phyloP scores from a whole-genome alignment of 768 basidiomycete species.

The Mrakia blollopis region DNA sequence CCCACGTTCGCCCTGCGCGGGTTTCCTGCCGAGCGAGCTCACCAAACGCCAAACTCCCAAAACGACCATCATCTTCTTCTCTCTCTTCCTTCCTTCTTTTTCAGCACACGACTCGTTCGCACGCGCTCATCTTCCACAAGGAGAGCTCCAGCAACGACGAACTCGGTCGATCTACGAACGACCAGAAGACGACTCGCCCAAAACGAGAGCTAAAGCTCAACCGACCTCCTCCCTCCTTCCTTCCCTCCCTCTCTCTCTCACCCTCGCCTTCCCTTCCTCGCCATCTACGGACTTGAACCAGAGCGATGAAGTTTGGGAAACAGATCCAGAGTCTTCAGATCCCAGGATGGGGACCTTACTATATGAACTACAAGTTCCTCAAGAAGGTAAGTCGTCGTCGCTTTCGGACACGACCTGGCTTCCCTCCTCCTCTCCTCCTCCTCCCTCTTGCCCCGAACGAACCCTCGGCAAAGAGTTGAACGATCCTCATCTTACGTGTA shows the following conservation, averaged over 20 bases:
- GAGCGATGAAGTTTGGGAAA: slow-evolving; percentile 76
- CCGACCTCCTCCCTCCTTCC: background rate
- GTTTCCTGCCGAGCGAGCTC: no score
- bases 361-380: slow-evolving; percentile 96
- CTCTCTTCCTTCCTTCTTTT: no score
- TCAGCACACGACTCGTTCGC: no score
- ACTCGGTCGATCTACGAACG: no score
- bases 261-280: background rate
- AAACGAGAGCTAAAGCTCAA: background rate
- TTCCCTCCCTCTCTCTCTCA: background rate
- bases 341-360: slow-evolving; percentile 91
- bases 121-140: no score
- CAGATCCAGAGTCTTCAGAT: slow-evolving; percentile 81
- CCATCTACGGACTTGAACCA: no score
- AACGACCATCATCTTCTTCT: no score
- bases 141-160: no score
- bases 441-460: background rate
- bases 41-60: no score
- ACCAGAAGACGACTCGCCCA: background rate
- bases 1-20: no score
- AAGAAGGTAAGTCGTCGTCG: slow-evolving; percentile 50
- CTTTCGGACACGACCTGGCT: no score
- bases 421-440: background rate
- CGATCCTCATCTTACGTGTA: no score
- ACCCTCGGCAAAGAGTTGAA: slow-evolving; percentile 24